Evolutionary conservation across 148 eudicot species (phyloP).

Genomic region (Cornus controversa): DNA sequence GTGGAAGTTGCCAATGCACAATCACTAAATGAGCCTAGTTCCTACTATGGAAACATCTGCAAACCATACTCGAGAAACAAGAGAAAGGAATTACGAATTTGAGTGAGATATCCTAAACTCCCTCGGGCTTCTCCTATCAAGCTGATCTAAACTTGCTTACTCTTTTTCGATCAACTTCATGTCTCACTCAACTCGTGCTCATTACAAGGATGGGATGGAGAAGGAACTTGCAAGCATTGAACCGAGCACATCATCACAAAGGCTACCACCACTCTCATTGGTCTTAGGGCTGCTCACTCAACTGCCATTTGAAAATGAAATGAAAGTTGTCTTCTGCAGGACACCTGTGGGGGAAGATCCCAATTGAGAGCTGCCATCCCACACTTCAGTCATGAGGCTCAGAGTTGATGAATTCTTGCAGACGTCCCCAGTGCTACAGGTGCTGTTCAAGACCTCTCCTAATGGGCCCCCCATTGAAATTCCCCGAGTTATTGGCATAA

Average conservation of each 20-base stretch:
- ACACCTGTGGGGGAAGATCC: constrained; percentile 84
- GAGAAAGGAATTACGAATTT: background rate
- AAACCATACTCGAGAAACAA: background rate
- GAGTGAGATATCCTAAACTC: background rate
- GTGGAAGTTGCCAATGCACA: background rate
- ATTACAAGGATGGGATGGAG: constrained; percentile 43
- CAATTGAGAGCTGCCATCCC: constrained; percentile 49
- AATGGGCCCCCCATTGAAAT: constrained; percentile 80
- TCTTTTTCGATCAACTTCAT: background rate
- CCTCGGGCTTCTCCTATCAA: too few species aligned
- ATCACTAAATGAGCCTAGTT: too few species aligned
- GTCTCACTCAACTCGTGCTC: background rate
- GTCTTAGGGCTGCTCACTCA: constrained; percentile 60
- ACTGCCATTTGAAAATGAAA: constrained; percentile 74
- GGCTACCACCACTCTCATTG: constrained; percentile 28
- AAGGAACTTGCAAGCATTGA: constrained; percentile 41
- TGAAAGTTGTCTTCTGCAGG: constrained; percentile 57
- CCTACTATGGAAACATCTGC: background rate
- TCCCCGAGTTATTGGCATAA: constrained; percentile 65
- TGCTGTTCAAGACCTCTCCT: constrained; percentile 69
- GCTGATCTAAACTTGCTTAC: background rate
- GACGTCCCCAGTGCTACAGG: constrained; percentile 19
- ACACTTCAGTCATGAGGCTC: constrained; percentile 29
- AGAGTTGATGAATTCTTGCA: constrained; percentile 17
- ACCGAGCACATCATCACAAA: constrained; percentile 45